Conservation (phyloP, 1,284 basidiomycete genomes). For the Apiotrichum gamsii region DNA sequence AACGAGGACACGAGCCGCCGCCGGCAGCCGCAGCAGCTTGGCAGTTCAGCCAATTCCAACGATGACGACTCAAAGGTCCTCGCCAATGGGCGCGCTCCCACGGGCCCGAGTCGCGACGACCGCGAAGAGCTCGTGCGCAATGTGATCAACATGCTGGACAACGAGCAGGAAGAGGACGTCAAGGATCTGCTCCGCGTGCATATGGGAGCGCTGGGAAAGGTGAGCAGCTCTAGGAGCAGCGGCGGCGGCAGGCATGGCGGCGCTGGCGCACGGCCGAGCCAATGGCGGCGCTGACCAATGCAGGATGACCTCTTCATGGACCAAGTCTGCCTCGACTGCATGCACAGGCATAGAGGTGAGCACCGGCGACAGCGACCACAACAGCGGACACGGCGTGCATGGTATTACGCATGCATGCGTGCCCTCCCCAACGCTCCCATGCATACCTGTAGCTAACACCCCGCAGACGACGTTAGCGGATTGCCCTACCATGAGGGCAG, state of each 20-base stretch:
- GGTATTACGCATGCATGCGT: too few species aligned
- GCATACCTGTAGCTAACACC: too few species aligned
- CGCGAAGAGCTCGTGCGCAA: slow-evolving; percentile 56
- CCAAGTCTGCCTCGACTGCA: slow-evolving; percentile 46
- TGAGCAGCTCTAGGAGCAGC: slow-evolving; percentile 32
- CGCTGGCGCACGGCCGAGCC: too few species aligned
- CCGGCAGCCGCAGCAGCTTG: not conserved
- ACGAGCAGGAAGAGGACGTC: slow-evolving; percentile 78
- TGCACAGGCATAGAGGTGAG: slow-evolving; percentile 53
- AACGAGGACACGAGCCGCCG: not conserved
- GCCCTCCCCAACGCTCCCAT: not conserved
- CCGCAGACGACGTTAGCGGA: slow-evolving; percentile 41
- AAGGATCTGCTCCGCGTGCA: slow-evolving; percentile 65
- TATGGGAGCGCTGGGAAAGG: slow-evolving; percentile 66
- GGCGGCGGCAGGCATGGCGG: too few species aligned
- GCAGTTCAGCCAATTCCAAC: not conserved
- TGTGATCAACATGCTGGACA: slow-evolving; percentile 64
- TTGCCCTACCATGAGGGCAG: slow-evolving; percentile 39
- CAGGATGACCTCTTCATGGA: slow-evolving; percentile 47
- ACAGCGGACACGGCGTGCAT: too few species aligned
- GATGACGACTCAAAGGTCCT: slow-evolving; percentile 1
- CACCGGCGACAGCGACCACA: too few species aligned
- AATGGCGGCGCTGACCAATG: not conserved
- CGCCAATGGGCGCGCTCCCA: not conserved
- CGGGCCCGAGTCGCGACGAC: slow-evolving; percentile 20